Evolutionary conservation across 2,329 filamentous ascomycete genomes (phyloP), one percentile per base, ranked within the genome.

Genomic region (Aspergillus sclerotialis): DNA sequence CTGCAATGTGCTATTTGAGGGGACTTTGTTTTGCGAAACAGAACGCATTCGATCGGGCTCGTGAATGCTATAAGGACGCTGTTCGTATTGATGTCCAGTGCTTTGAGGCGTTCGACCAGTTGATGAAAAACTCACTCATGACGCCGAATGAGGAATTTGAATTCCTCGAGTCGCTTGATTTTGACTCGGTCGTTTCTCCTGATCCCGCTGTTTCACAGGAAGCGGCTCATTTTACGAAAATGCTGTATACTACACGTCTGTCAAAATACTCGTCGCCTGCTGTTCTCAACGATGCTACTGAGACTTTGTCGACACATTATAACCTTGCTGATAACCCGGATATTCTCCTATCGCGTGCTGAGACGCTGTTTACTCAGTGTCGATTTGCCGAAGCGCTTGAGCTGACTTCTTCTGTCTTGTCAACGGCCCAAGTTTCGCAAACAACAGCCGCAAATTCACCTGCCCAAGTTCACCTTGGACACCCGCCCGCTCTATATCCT

Each of bases 31-130:
- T 88, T 58, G 89, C 92, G 5, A 94, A 94, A 63, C 86, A 94
- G 60, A 98, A 96, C 61, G 85, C 90, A 16, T 96, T 96, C 52
- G 92, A 98, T 58, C 81, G 88, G 21, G 92, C 92, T 33, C 95
- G 95, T 60, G 89, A 96, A 52, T 96, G 92, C 66, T 98, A 96
- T 72, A 96, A 95, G 67, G 87, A 94, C 52, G 92, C 92, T 2
- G 88, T 96, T 29, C 80, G 85, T 42, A 95, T 98, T 53, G 92
- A 98, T 56, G 89, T 96, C 3, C 89, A 94, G 60, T 98, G 92
- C 64, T 96, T 94, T 56, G 92, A 98, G 63, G 92, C 92, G 0
- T 96, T 98, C 55, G 89, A 95, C 51, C 89, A 96, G 67, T 75
- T 98, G 36, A 95, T 96, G 80, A 87, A 88, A 65, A 98, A 98